Evolutionary conservation across 1,284 basidiomycete species (phyloP).

Genomic region (Sanghuangporus weigelae): DNA sequence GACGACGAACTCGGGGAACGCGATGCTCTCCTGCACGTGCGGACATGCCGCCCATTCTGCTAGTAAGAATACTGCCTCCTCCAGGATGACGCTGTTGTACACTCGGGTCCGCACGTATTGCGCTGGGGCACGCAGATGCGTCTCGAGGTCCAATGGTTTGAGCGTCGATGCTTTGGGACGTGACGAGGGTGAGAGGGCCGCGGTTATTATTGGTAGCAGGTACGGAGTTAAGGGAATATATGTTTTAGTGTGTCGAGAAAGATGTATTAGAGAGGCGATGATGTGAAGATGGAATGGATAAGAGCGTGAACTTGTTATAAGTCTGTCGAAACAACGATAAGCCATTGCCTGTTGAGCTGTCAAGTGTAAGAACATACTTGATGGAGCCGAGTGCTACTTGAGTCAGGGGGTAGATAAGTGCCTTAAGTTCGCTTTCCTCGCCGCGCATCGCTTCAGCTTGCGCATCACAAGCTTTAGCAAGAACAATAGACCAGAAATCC

Average conservation of each 20-base stretch:
- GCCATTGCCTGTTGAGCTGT: constrained; percentile 5
- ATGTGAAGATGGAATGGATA: constrained; percentile 80
- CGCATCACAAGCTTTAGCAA: constrained; percentile 74
- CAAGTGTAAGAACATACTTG: constrained; percentile 48
- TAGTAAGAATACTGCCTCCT: constrained; percentile 77
- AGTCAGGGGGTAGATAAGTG: constrained; percentile 92
- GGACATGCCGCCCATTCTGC: constrained; percentile 72
- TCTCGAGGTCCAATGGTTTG: constrained; percentile 85
- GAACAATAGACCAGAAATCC: constrained; percentile 94
- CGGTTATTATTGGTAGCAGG: constrained; percentile 83
- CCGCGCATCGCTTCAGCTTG: constrained; percentile 47
- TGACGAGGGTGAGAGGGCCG: constrained; percentile 66
- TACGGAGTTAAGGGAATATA: constrained; percentile 89
- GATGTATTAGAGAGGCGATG: constrained; percentile 63
- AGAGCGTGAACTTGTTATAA: constrained; percentile 78
- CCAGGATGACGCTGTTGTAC: constrained; percentile 79
- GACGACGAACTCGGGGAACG: constrained; percentile 92
- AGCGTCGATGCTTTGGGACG: constrained; percentile 86
- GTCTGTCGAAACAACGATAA: constrained; percentile 40
- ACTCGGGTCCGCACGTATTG: constrained; percentile 88
- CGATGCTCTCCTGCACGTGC: constrained; percentile 72
- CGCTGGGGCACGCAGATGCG: constrained; percentile 82
- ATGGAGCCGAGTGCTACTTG: constrained; percentile 93
- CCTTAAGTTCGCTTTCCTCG: constrained; percentile 74
- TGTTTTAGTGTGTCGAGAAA: constrained; percentile 73